A percentile compares a stretch with the other conserved stretches of the same genome.
Evolutionary conservation across 768 basidiomycete genomes (phyloP).

Genomic region (Mycena albidolilacea): DNA sequence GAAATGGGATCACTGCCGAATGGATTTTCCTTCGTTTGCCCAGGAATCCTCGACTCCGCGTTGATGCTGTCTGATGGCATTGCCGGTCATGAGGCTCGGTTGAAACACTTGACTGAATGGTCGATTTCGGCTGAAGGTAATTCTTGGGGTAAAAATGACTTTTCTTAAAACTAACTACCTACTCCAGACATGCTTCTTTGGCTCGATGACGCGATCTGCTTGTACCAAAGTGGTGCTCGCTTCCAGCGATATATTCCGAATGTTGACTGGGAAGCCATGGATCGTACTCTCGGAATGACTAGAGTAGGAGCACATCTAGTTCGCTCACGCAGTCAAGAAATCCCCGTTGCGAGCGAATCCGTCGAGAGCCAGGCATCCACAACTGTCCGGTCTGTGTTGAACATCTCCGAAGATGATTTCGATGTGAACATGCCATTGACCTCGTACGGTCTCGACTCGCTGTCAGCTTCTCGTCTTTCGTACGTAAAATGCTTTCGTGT

Average conservation of each 20-base stretch:
- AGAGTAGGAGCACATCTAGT: slow-evolving; percentile 8
- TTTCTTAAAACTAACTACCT: background rate
- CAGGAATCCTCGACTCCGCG: slow-evolving; percentile 47
- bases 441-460: slow-evolving; percentile 50
- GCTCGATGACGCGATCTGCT: slow-evolving; percentile 51
- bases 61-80: slow-evolving; percentile 13
- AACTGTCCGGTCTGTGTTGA: slow-evolving; percentile 40
- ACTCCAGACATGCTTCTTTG: slow-evolving; percentile 48
- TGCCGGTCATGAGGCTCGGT: background rate
- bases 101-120: slow-evolving; percentile 27
- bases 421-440: slow-evolving; percentile 55
- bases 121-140: slow-evolving; percentile 38
- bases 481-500: background rate
- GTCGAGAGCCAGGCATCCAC: slow-evolving; percentile 37
- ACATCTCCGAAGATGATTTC: slow-evolving; percentile 52
- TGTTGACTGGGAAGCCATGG: slow-evolving; percentile 12
- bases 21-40: slow-evolving; percentile 52
- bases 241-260: slow-evolving; percentile 17
- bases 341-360: background rate
- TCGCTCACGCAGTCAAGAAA: background rate
- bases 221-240: background rate
- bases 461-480: slow-evolving; percentile 26
- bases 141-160: background rate
- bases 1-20: slow-evolving; percentile 43
- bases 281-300: slow-evolving; percentile 9